Percentiles rank a stretch among this genome's conserved stretches.
Conservation (phyloP, 2,329 filamentous ascomycete species). For the Calonectria pauciramosa region DNA sequence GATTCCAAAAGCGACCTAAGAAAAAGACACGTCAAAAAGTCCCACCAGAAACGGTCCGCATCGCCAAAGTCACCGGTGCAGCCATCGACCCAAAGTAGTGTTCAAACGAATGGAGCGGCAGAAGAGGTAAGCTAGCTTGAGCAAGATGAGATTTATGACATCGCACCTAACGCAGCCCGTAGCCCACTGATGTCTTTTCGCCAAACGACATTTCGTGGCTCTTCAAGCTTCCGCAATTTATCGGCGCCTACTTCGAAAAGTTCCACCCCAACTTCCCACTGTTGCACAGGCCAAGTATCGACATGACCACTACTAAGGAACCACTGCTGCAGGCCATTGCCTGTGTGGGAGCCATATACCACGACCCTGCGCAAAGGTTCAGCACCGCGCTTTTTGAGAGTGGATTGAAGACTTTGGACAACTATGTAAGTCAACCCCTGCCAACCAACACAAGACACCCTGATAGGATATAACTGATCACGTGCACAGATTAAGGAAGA, state of each 20-base stretch:
- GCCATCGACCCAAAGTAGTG: background rate
- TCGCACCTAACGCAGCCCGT: background rate
- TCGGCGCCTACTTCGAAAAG: conserved; percentile 23
- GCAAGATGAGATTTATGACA: too few species aligned
- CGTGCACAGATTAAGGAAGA: conserved; percentile 18
- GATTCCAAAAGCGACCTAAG: conserved; percentile 13
- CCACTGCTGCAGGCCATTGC: conserved; percentile 28
- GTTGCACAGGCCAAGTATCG: conserved; percentile 25
- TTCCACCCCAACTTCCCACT: conserved; percentile 24
- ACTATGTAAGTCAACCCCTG: conserved; percentile 5
- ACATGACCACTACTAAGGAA: conserved; percentile 19
- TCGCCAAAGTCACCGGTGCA: conserved; percentile 20
- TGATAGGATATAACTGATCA: background rate
- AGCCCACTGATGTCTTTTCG: conserved; percentile 10
- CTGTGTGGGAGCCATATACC: conserved; percentile 18
- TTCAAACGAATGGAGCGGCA: background rate
- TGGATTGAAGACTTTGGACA: conserved; percentile 17
- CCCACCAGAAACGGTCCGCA: conserved; percentile 6
- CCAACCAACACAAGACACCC: background rate
- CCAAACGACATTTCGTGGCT: conserved; percentile 25
- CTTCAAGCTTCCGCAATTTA: conserved; percentile 26
- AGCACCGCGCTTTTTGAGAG: conserved; percentile 20
- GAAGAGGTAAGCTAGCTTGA: conserved; percentile 13
- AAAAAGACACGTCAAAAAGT: conserved; percentile 28
- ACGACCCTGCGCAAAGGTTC: conserved; percentile 13